Evolutionary conservation across 306 rosid species (phyloP).

Genomic region (Prunus persica): DNA sequence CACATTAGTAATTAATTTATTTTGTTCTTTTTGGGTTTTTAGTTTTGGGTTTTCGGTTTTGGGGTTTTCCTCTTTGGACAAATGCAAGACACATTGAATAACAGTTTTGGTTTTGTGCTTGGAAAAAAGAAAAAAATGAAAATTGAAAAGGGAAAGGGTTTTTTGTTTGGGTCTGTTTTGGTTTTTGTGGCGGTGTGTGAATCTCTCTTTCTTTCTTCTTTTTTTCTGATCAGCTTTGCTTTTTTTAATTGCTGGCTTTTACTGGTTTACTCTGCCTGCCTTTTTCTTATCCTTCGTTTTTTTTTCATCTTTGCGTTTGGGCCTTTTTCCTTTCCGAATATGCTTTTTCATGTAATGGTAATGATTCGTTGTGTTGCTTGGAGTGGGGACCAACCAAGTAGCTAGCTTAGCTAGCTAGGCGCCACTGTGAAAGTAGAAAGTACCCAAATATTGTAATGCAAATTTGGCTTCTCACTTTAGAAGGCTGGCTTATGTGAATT

Average conservation of each 20-base stretch:
- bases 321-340: neutral
- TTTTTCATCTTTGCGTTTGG: neutral
- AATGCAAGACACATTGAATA: neutral
- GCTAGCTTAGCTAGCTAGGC: neutral
- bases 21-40: neutral
- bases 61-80: slow-evolving; percentile 12
- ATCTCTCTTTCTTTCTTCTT: neutral
- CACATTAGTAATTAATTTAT: neutral
- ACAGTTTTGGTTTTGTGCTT: neutral
- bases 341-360: slow-evolving; percentile 1
- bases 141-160: slow-evolving; percentile 22
- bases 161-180: slow-evolving; percentile 51
- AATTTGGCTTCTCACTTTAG: neutral
- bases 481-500: neutral
- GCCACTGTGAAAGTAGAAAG: neutral
- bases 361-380: slow-evolving; percentile 5
- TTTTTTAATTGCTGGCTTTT: slow-evolving; percentile 8
- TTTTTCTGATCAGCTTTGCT: neutral
- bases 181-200: slow-evolving; percentile 18
- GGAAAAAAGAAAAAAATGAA: neutral
- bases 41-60: neutral
- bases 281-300: neutral
- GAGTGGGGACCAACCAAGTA: slow-evolving; percentile 6
- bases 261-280: neutral
- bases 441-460: slow-evolving; percentile 1